Evolutionary conservation across 768 basidiomycete species (phyloP), one percentile per base, ranked within the genome.

Genomic region (Hypholoma sublateritium): DNA sequence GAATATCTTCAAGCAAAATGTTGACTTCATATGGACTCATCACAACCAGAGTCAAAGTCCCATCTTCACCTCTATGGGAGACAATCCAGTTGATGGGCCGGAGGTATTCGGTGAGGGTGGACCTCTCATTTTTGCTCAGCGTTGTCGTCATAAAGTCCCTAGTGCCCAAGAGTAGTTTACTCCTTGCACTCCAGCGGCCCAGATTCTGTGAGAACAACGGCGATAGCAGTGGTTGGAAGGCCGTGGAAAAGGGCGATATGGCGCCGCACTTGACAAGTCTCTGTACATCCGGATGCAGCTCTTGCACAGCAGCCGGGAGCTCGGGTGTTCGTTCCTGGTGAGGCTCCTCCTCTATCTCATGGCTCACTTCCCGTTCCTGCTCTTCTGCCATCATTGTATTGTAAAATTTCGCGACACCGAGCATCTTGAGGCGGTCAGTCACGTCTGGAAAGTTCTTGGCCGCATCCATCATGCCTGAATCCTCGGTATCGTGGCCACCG

Each of bases 331-430:
- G 68, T 60, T 77, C 66, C 1, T 73, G 56, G 51, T 80, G 69
- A 12, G 63, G 67, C 57, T 82, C 80, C 5, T 61, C 65, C 59
- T 81, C 79, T 4, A 72, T 65, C 61, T 83, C 77, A 21, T 74
- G 74, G 5, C 61, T 58, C 7, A 83, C 66, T 55, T 83, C 80
- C 24, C 80, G 67, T 53, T 83, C 82, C 56, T 82, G 81, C 57
- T 82, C 81, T 59, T 82, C 79, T 32, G 74, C 74, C 63, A 78
- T 61, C 13, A 43, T 60, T 19, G 36, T 57, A 19, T 65, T 57
- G 12, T 47, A 34, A 4, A 73, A 32, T 0, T 58, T 43, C 8
- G 50, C 44, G 6, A 72, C 19, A 0, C 76, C 75, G 13, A 78
- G 66, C 8, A 55, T 12, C 41, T 48, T 0, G 32, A 63, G 62